A percentile compares a stretch with the other conserved stretches of the same genome.
Evolutionary conservation across 306 rosid genomes (phyloP).

Genomic region (Morella rubra): DNA sequence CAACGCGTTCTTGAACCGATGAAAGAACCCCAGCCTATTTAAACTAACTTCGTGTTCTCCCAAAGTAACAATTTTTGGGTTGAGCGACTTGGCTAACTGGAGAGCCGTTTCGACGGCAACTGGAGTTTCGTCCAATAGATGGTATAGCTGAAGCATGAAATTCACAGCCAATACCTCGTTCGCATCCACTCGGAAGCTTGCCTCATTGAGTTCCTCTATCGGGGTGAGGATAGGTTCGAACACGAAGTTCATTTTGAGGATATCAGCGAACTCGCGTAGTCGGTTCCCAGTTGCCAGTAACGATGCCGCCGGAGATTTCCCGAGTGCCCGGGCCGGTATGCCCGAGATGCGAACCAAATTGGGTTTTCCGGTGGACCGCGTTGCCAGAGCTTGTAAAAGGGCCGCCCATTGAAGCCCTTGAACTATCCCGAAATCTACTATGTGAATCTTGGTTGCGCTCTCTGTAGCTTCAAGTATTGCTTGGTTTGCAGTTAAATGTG

Average conservation of each 20-base stretch:
- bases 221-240: constrained; percentile 75
- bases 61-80: constrained; percentile 70
- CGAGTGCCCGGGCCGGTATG: constrained; percentile 77
- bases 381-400: constrained; percentile 80
- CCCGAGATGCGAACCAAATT: constrained; percentile 66
- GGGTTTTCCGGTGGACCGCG: constrained; percentile 85
- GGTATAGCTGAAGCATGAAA: constrained; percentile 86
- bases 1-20: constrained; percentile 64
- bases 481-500: constrained; percentile 92
- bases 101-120: constrained; percentile 54
- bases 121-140: constrained; percentile 70
- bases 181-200: constrained; percentile 55
- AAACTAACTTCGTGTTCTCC: constrained; percentile 84
- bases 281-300: constrained; percentile 79
- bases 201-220: constrained; percentile 51
- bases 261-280: constrained; percentile 69
- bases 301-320: constrained; percentile 52
- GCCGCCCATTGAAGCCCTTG: constrained; percentile 99
- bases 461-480: constrained; percentile 88
- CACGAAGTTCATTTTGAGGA: constrained; percentile 63
- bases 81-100: constrained; percentile 64
- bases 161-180: constrained; percentile 78
- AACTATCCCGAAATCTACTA: constrained; percentile 87
- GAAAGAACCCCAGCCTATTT: constrained; percentile 54
- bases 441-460: constrained; percentile 60